Evolutionary conservation across 257 asterid genomes (phyloP).

Genomic region (Jasminum sambac): DNA sequence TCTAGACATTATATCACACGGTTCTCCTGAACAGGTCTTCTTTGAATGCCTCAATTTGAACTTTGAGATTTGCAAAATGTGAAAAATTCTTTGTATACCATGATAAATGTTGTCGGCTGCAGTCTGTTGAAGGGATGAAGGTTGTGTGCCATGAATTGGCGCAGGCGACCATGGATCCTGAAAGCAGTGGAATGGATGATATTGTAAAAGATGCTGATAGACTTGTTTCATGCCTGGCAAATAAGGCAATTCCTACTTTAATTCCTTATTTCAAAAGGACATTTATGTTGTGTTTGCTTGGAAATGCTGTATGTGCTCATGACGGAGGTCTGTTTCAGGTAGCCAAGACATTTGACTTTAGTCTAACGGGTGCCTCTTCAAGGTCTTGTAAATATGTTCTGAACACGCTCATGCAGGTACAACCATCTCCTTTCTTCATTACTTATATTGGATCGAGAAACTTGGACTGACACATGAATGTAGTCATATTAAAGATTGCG

Average conservation of each 20-base stretch:
- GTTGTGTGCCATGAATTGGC: constrained; percentile 93
- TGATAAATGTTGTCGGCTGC: constrained; percentile 34
- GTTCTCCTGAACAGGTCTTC: constrained; percentile 94
- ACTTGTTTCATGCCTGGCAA: constrained; percentile 96
- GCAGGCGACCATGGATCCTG: constrained; percentile 86
- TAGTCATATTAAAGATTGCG: background rate
- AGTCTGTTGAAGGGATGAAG: constrained; percentile 99
- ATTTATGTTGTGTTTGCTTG: constrained; percentile 10
- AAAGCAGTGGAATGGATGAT: constrained; percentile 74
- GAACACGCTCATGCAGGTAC: constrained; percentile 97
- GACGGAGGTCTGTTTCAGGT: constrained; percentile 50
- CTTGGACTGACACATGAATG: constrained; percentile 1
- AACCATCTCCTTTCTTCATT: constrained; percentile 6
- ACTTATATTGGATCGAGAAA: constrained; percentile 13
- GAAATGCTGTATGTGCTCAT: constrained; percentile 25
- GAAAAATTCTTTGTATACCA: background rate
- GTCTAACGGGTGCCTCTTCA: constrained; percentile 93
- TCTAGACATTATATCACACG: constrained; percentile 70
- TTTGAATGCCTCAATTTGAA: constrained; percentile 7
- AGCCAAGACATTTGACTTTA: constrained; percentile 90
- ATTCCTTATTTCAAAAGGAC: constrained; percentile 4
- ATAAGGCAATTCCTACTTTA: constrained; percentile 51
- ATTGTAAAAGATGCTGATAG: constrained; percentile 90
- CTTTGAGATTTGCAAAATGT: background rate
- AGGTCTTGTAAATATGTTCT: constrained; percentile 99